These are phyloP conservation scores for Aspergillus novofumigatus DNA, from an alignment of 2,329 filamentous ascomycete species.

Conservation along the genomic window DNA sequence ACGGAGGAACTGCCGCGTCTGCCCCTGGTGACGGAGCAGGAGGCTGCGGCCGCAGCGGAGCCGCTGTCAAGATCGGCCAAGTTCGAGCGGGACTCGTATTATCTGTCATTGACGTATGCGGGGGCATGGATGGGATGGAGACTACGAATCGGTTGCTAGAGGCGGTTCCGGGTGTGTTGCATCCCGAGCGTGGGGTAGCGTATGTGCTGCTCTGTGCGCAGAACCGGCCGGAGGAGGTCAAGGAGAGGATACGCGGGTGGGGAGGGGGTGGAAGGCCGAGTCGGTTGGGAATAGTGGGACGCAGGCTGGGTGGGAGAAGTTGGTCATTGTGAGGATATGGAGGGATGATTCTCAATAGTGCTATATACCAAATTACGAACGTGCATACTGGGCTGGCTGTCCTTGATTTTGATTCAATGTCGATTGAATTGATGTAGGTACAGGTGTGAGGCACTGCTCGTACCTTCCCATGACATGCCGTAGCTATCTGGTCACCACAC, in stretches of 20 bases:
- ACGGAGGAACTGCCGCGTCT: slow-evolving; percentile 67
- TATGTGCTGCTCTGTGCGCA: slow-evolving; percentile 88
- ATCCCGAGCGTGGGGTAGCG: slow-evolving; percentile 65
- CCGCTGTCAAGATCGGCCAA: slow-evolving; percentile 28
- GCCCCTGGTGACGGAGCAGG: slow-evolving; percentile 25
- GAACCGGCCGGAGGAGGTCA: slow-evolving; percentile 77
- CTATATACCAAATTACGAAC: not conserved
- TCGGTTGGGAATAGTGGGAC: slow-evolving; percentile 79
- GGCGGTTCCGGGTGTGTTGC: slow-evolving; percentile 62
- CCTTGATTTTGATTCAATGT: not conserved
- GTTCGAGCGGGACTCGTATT: slow-evolving; percentile 77
- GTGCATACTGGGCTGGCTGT: not conserved
- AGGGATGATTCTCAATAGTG: slow-evolving; percentile 31
- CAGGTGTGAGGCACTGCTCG: not conserved
- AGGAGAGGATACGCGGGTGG: slow-evolving; percentile 57
- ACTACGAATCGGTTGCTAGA: slow-evolving; percentile 76
- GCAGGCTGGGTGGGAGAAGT: slow-evolving; percentile 88
- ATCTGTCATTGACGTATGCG: slow-evolving; percentile 82
- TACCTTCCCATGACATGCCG: not conserved
- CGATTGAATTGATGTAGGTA: not conserved
- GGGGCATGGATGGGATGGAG: slow-evolving; percentile 89
- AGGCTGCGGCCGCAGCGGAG: slow-evolving; percentile 24
- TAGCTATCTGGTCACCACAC: no score
- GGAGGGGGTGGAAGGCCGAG: slow-evolving; percentile 61
- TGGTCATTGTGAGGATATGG: slow-evolving; percentile 87